These are phyloP conservation scores for Metschnikowia amazonensis DNA, from an alignment of 805 yeast species.

Conservation along the genomic window DNA sequence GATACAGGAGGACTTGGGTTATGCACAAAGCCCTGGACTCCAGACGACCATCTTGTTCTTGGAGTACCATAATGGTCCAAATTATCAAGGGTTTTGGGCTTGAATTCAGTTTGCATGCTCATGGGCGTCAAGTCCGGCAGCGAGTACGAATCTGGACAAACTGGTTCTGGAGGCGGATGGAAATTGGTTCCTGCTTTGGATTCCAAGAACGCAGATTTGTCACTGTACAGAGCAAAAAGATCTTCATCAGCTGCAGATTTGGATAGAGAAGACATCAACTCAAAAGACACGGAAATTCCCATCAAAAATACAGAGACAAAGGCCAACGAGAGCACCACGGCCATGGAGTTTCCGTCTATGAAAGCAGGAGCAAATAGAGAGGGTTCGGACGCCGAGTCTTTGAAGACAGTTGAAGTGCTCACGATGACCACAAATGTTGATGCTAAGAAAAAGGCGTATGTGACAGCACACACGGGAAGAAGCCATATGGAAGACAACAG, in stretches of 20 bases:
- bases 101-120: constrained; percentile 1
- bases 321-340: not conserved
- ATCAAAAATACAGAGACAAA: constrained; percentile 1
- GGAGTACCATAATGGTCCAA: not conserved
- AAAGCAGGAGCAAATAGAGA: not conserved
- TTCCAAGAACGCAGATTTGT: not conserved
- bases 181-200: not conserved
- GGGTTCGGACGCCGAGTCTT: not conserved
- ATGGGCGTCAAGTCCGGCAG: constrained; percentile 3
- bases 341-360: not conserved
- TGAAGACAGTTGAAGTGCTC: not conserved
- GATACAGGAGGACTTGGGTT: constrained; percentile 3
- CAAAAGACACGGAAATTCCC: not conserved
- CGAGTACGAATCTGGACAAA: not conserved
- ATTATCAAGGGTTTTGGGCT: not conserved
- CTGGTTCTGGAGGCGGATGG: not conserved
- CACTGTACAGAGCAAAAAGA: not conserved
- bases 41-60: not conserved
- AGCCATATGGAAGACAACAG: not conserved
- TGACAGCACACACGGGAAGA: not conserved
- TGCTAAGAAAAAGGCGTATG: not conserved
- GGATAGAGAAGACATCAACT: not conserved
- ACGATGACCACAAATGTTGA: not conserved
- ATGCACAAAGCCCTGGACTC: not conserved
- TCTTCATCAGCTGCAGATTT: not conserved